Evolutionary conservation across 108 stramenopile genomes (phyloP).

Genomic region (Epithemia pelagica): DNA sequence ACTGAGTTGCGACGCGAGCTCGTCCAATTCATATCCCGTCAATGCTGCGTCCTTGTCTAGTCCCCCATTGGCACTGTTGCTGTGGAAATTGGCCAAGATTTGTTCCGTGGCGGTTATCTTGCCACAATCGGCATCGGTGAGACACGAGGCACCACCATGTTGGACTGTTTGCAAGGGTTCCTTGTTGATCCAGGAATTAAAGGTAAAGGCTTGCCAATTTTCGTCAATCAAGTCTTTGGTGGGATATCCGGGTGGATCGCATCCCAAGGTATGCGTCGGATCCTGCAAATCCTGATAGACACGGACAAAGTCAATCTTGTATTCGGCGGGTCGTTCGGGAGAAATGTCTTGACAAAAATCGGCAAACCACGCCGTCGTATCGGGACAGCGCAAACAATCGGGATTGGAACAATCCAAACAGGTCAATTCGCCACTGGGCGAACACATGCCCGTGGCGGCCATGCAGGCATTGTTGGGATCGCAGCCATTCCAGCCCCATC

Average conservation of each 20-base stretch:
- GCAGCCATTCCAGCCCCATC: conserved; percentile 16
- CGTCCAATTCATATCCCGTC: neutral
- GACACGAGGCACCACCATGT: neutral
- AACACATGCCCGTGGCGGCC: conserved; percentile 7
- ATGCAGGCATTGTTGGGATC: conserved; percentile 2
- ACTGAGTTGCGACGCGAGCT: neutral
- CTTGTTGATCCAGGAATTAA: conserved; percentile 7
- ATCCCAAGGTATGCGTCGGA: conserved; percentile 12
- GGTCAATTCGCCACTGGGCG: conserved; percentile 1
- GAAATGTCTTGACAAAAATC: conserved; percentile 9
- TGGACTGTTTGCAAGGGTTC: conserved; percentile 3
- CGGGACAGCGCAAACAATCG: conserved; percentile 8
- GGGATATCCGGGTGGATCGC: conserved; percentile 8
- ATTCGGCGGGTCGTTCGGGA: neutral
- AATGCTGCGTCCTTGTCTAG: neutral
- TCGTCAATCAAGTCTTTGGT: conserved; percentile 1
- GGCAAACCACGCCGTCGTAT: neutral
- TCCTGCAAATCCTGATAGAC: conserved; percentile 10
- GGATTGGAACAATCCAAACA: conserved; percentile 14
- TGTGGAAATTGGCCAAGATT: neutral
- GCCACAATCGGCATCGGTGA: conserved; percentile 2
- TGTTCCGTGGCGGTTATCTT: neutral
- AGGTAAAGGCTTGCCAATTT: neutral
- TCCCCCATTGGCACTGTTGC: too few relatives aligned
- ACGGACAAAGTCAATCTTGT: conserved; percentile 8